Evolutionary conservation across 495 filamentous ascomycete genomes (phyloP).

Genomic region (Aspergillus bridgeri): DNA sequence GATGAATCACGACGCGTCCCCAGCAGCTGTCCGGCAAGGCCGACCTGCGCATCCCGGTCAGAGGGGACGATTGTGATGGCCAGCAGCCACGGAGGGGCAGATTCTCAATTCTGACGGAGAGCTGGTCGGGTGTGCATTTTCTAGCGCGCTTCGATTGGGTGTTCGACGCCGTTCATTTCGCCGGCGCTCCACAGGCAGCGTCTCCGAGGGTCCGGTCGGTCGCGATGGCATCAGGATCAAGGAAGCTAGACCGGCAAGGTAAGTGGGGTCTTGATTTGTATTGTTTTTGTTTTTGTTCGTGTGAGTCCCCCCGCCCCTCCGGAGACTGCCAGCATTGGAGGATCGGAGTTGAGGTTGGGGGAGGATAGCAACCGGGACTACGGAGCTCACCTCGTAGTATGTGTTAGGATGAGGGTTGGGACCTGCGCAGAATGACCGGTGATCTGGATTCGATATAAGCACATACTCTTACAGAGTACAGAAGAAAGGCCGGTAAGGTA

Average conservation of each 20-base stretch:
- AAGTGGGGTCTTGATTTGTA: slow-evolving; percentile 5
- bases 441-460: too few relatives aligned
- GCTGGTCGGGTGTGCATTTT: slow-evolving; percentile 16
- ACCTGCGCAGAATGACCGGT: too few relatives aligned
- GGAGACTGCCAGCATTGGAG: too few relatives aligned
- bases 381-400: too few relatives aligned
- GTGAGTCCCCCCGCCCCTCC: too few relatives aligned
- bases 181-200: slow-evolving; percentile 11
- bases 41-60: not conserved
- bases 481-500: too few relatives aligned
- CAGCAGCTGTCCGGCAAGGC: not conserved
- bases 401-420: too few relatives aligned
- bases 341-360: too few relatives aligned
- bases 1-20: not conserved
- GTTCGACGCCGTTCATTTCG: slow-evolving; percentile 16
- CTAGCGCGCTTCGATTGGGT: slow-evolving; percentile 21
- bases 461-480: too few relatives aligned
- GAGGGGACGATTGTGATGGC: not conserved
- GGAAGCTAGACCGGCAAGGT: not conserved
- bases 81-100: not conserved
- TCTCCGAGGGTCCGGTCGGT: not conserved
- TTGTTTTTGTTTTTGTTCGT: not conserved
- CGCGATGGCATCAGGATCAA: not conserved
- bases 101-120: not conserved
- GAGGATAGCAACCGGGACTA: too few relatives aligned